Conservation (phyloP, 352 stramenopile species). For the Globisporangium alternatum region DNA sequence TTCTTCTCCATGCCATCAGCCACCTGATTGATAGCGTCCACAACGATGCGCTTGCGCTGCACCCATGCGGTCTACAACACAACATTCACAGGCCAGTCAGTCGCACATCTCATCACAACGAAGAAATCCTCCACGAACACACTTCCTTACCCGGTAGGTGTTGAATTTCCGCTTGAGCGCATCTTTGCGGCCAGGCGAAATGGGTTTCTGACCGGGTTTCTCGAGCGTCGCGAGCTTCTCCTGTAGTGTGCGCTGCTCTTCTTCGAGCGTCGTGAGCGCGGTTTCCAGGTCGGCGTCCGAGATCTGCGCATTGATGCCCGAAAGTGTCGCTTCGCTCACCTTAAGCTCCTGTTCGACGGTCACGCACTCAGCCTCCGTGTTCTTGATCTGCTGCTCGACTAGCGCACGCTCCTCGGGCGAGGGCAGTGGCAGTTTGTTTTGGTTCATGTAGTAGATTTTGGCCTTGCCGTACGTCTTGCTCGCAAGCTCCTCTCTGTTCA, state of each 20-base stretch:
- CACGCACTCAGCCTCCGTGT: constrained; percentile 40
- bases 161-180: constrained; percentile 63
- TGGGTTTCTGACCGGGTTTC: constrained; percentile 29
- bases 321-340: constrained; percentile 37
- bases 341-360: constrained; percentile 58
- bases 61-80: constrained; percentile 60
- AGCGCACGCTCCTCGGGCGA: constrained; percentile 39
- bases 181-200: constrained; percentile 64
- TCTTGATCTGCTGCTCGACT: constrained; percentile 56
- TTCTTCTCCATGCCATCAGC: constrained; percentile 86
- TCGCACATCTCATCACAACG: neutral
- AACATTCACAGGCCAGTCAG: neutral
- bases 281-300: constrained; percentile 62
- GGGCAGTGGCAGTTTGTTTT: constrained; percentile 57
- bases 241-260: constrained; percentile 35
- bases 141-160: constrained; percentile 48
- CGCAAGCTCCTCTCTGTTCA: constrained; percentile 48
- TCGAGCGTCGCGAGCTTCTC: constrained; percentile 53
- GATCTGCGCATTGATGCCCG: constrained; percentile 55
- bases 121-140: neutral
- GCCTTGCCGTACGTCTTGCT: constrained; percentile 80
- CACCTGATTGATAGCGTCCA: constrained; percentile 76
- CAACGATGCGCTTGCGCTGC: constrained; percentile 69
- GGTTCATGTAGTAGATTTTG: constrained; percentile 85
- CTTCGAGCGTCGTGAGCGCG: constrained; percentile 38